Conservation (phyloP, 208 protist species). For the Trypanosoma theileri region DNA sequence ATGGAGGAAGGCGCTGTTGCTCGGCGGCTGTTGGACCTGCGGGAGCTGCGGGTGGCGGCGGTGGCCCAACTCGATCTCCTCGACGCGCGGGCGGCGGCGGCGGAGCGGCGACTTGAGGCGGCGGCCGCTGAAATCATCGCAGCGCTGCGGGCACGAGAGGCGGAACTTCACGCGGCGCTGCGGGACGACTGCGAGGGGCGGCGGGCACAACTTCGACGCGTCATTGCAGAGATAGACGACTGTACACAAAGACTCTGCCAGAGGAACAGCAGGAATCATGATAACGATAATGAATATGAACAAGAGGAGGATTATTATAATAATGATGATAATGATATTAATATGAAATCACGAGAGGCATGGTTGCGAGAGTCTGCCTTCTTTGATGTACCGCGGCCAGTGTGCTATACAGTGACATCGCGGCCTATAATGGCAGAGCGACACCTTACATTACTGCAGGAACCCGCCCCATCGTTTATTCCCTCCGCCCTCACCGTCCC, state of each 20-base stretch:
- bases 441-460: constrained; percentile 14
- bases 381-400: constrained; percentile 10
- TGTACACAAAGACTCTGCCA: too few relatives aligned
- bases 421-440: constrained; percentile 4
- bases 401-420: constrained; percentile 9
- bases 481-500: constrained; percentile 21
- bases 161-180: constrained; percentile 6
- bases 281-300: too few relatives aligned
- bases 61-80: constrained; percentile 13
- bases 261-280: too few relatives aligned
- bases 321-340: too few relatives aligned
- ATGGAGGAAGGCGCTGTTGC: background rate
- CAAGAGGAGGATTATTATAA: too few relatives aligned
- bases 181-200: constrained; percentile 8
- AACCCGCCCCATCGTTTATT: constrained; percentile 1
- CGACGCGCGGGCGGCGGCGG: constrained; percentile 3
- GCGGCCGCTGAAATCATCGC: background rate
- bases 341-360: too few relatives aligned
- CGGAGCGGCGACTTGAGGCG: background rate
- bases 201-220: background rate
- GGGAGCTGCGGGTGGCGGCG: constrained; percentile 16
- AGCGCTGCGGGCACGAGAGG: constrained; percentile 5
- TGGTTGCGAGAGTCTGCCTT: constrained; percentile 2
- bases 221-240: background rate
- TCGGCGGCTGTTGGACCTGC: constrained; percentile 13